Evolutionary conservation across 2,329 filamentous ascomycete species (phyloP).

Genomic region (Camptophora hylomeconis): DNA sequence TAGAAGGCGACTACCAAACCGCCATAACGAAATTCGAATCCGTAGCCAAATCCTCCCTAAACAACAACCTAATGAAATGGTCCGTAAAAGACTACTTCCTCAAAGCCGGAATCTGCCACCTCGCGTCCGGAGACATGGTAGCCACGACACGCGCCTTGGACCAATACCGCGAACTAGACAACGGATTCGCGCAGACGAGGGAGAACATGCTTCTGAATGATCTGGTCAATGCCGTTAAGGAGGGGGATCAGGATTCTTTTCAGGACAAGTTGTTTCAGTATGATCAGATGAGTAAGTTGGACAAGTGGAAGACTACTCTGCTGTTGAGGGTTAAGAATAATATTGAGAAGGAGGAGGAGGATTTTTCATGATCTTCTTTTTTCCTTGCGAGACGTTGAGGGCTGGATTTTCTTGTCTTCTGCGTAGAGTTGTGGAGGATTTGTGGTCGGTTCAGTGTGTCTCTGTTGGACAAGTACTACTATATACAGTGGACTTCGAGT

Average conservation of each 20-base stretch:
- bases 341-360: conserved; percentile 59
- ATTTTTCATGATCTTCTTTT: conserved; percentile 58
- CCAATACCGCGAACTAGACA: conserved; percentile 67
- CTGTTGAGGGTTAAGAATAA: conserved; percentile 69
- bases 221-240: conserved; percentile 60
- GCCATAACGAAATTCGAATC: conserved; percentile 73
- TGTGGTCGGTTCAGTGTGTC: too few relatives aligned
- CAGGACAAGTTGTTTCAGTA: conserved; percentile 78
- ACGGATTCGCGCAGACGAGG: conserved; percentile 60
- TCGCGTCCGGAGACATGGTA: conserved; percentile 64
- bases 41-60: conserved; percentile 63
- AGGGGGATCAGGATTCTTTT: conserved; percentile 69
- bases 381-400: too few relatives aligned
- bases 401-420: too few relatives aligned
- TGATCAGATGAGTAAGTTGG: conserved; percentile 83
- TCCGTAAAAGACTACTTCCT: conserved; percentile 92
- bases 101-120: conserved; percentile 84
- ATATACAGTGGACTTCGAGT: too few relatives aligned
- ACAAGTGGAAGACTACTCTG: conserved; percentile 92
- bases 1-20: conserved; percentile 74
- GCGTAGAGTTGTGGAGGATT: too few relatives aligned
- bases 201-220: conserved; percentile 74
- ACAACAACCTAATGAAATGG: conserved; percentile 88
- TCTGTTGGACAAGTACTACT: too few relatives aligned
- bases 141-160: conserved; percentile 68